Base-by-base conservation (phyloP, 148 eudicot species). In the Pouteria glomerata region DNA sequence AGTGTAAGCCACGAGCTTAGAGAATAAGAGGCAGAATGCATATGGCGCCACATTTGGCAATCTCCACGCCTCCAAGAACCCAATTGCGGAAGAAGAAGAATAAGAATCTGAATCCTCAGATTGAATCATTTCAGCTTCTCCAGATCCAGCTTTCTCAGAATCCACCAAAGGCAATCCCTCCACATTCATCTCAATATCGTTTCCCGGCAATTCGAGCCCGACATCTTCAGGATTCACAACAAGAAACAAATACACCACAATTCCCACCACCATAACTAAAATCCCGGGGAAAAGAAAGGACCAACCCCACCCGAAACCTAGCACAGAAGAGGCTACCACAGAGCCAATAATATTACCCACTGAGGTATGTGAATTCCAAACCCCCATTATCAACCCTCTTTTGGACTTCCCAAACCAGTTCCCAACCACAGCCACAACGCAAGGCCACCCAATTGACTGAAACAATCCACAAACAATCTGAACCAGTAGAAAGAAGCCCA, bases 391-490 rank as follows among this genome's bases (percentile, higher is more conserved):
- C 80, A 95, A 74, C 42, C 99, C 99, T 68, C 96, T 88, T 55
- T 87, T 90, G 7, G 87, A 79, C 51, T 85, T 90, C 47, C 92
- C 97, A 72, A 84, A 90, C 99, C 99, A 95, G 63, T 92, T 89
- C 8, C 97, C 96, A 16, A 95, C 87, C 4, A 92, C 87, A 50
- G 97, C 79, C 44, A 95, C 94, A 41, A 95, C 97, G 80, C 94
- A 89, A 73, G 99, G 99, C 97, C 97, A 95, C 7, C 99, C 99
- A 70, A 88, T 83, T 6, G 99, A 95, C 83, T 95, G 99, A 77
- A 81, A 92, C 61, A 92, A 33, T 23, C 99, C 96, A 79, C 96
- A 90, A 4, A 84, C 34, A 66, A 92, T 61, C 81, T 89, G 96
- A 67, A 95, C 87, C 6, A 79, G 13, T 2, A 88, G 57, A 73